Conservation (phyloP, 176 grass and related monocot genomes). For the Carex cristatella region DNA sequence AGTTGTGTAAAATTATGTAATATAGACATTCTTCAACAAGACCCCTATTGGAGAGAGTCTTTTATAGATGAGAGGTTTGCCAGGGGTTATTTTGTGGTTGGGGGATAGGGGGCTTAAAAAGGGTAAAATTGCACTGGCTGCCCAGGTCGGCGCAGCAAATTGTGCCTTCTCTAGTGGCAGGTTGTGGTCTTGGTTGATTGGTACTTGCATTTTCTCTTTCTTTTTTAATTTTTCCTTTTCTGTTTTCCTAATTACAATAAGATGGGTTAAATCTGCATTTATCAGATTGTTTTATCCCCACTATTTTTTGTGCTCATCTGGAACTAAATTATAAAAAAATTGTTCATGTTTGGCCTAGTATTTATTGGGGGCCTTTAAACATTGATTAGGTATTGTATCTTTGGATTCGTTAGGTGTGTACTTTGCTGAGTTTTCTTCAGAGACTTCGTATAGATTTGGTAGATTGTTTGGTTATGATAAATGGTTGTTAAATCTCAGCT, state of each 20-base stretch:
- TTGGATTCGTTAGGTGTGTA: not conserved
- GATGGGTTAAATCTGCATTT: constrained; percentile 25
- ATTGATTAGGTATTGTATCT: not conserved
- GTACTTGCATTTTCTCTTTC: not conserved
- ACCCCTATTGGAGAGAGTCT: constrained; percentile 24
- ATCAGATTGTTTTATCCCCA: constrained; percentile 18
- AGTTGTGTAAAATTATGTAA: constrained; percentile 74
- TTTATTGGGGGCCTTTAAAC: not conserved
- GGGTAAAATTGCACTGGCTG: constrained; percentile 58
- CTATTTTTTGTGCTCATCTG: constrained; percentile 6
- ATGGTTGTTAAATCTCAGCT: not conserved
- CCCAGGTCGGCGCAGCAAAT: constrained; percentile 95
- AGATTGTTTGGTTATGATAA: not conserved
- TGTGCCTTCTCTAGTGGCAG: constrained; percentile 97
- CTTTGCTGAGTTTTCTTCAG: not conserved
- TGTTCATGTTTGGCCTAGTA: not conserved
- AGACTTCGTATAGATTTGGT: constrained; percentile 14
- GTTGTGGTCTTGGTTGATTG: constrained; percentile 51
- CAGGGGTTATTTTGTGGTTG: constrained; percentile 25
- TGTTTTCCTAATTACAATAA: constrained; percentile 23
- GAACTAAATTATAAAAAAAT: constrained; percentile 7
- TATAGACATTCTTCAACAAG: constrained; percentile 24
- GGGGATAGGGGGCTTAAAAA: constrained; percentile 30
- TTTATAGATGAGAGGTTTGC: constrained; percentile 27
- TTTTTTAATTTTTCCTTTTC: constrained; percentile 8